These are phyloP conservation scores for Sclerotinia nivalis DNA, from an alignment of 2,329 filamentous ascomycete genomes.

Conservation along the genomic window DNA sequence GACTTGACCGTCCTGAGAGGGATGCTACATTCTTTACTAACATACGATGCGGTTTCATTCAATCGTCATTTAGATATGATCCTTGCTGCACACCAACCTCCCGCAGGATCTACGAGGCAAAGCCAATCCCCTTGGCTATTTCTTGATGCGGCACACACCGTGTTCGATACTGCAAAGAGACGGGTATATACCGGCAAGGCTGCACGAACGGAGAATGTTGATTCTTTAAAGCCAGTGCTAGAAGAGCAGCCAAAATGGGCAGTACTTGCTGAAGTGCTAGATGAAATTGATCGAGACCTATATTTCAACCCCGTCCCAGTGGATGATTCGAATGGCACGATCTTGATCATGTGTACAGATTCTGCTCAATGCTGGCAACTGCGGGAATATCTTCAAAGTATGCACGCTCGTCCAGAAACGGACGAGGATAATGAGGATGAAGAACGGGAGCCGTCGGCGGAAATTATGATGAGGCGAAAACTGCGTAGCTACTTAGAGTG, in stretches of 20 bases:
- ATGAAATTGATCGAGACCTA: slow-evolving; percentile 88
- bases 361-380: slow-evolving; percentile 83
- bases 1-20: slow-evolving; percentile 81
- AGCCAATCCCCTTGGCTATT: slow-evolving; percentile 96
- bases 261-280: slow-evolving; percentile 82
- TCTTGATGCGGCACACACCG: slow-evolving; percentile 88
- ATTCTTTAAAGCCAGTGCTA: slow-evolving; percentile 70
- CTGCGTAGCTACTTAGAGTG: slow-evolving; percentile 84
- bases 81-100: slow-evolving; percentile 83
- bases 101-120: slow-evolving; percentile 81
- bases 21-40: slow-evolving; percentile 79
- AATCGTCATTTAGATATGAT: slow-evolving; percentile 93
- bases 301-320: slow-evolving; percentile 76
- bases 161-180: slow-evolving; percentile 86
- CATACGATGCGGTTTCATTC: slow-evolving; percentile 88
- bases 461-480: slow-evolving; percentile 87
- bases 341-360: slow-evolving; percentile 94
- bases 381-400: slow-evolving; percentile 86
- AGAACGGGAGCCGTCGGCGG: slow-evolving; percentile 67
- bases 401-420: slow-evolving; percentile 66
- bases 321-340: slow-evolving; percentile 87
- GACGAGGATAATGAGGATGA: slow-evolving; percentile 47
- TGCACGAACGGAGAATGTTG: slow-evolving; percentile 37
- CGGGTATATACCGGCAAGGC: slow-evolving; percentile 78
- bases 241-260: slow-evolving; percentile 96